phyloP scores from a whole-genome alignment of 2,329 filamentous ascomycete genomes.

The Sporothrix euskadiensis region DNA sequence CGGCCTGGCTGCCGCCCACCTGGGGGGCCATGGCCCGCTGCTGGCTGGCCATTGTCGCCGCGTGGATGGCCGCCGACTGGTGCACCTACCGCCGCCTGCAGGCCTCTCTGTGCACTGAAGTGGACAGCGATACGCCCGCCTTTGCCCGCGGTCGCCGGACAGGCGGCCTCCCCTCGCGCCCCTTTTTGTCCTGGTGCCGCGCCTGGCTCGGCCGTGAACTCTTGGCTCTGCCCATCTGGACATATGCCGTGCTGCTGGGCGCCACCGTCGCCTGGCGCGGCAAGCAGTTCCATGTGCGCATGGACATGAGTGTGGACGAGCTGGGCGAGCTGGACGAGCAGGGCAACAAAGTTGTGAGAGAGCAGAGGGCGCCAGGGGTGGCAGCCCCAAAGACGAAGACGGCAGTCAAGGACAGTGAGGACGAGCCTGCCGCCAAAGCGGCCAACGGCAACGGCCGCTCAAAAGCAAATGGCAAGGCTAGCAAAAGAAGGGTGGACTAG shows the following conservation, averaged over 20 bases:
- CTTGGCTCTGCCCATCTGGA: constrained; percentile 85
- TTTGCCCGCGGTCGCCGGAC: constrained; percentile 59
- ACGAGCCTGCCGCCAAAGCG: not conserved
- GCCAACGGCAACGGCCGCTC: not conserved
- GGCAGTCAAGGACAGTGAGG: not conserved
- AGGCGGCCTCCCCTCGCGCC: constrained; percentile 50
- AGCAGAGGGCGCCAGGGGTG: not conserved
- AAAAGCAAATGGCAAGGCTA: not conserved
- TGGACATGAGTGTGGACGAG: constrained; percentile 75
- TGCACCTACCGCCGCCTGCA: constrained; percentile 73
- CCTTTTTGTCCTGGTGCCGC: constrained; percentile 69
- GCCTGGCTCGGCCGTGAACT: constrained; percentile 85
- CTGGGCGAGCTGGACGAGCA: not conserved
- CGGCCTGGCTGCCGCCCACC: constrained; percentile 55
- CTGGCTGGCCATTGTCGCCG: constrained; percentile 65
- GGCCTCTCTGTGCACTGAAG: constrained; percentile 66
- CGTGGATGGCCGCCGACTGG: constrained; percentile 78
- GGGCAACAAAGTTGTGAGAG: not conserved
- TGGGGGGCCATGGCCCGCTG: constrained; percentile 66
- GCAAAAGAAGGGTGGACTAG: not conserved
- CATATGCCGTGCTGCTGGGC: constrained; percentile 85
- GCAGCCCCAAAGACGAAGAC: not conserved
- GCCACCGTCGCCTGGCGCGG: constrained; percentile 86
- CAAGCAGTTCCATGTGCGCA: constrained; percentile 73
- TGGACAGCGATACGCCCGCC: constrained; percentile 65